These are phyloP conservation scores for Aureobasidium sp. DNA, from an alignment of 2,329 filamentous ascomycete genomes.

Conservation along the genomic window DNA sequence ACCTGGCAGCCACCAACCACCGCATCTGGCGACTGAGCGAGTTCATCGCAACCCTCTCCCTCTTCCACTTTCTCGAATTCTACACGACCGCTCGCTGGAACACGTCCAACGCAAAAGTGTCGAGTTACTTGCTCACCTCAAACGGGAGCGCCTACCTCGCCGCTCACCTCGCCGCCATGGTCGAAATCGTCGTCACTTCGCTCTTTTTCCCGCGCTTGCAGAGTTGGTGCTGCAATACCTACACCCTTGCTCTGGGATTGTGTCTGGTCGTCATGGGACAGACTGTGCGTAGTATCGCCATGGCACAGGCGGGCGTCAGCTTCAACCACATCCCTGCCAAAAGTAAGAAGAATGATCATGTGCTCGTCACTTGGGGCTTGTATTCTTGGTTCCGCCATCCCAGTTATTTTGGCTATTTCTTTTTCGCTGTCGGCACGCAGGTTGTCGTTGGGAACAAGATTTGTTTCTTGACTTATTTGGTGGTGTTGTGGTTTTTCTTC, in stretches of 20 bases:
- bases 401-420: constrained; percentile 97
- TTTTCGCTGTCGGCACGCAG: constrained; percentile 95
- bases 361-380: constrained; percentile 74
- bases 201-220: constrained; percentile 48
- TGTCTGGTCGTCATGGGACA: constrained; percentile 64
- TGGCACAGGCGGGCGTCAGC: constrained; percentile 80
- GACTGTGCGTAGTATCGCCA: constrained; percentile 68
- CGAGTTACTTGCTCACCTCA: constrained; percentile 72
- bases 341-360: constrained; percentile 61
- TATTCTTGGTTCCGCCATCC: constrained; percentile 76
- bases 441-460: constrained; percentile 77
- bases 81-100: constrained; percentile 84
- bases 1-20: constrained; percentile 18
- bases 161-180: constrained; percentile 67
- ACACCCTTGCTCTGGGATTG: constrained; percentile 50
- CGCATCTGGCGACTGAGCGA: constrained; percentile 50
- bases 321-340: constrained; percentile 83
- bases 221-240: constrained; percentile 37
- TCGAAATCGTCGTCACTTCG: constrained; percentile 61
- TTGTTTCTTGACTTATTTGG: constrained; percentile 66
- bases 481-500: constrained; percentile 84
- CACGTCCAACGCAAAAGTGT: constrained; percentile 61
- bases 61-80: constrained; percentile 97
- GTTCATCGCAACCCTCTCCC: constrained; percentile 61
- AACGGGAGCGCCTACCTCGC: constrained; percentile 82